A percentile compares a stretch with the other conserved stretches of the same genome.
Conservation (phyloP, 176 grass and related monocot genomes). For the Paspalum vaginatum region DNA sequence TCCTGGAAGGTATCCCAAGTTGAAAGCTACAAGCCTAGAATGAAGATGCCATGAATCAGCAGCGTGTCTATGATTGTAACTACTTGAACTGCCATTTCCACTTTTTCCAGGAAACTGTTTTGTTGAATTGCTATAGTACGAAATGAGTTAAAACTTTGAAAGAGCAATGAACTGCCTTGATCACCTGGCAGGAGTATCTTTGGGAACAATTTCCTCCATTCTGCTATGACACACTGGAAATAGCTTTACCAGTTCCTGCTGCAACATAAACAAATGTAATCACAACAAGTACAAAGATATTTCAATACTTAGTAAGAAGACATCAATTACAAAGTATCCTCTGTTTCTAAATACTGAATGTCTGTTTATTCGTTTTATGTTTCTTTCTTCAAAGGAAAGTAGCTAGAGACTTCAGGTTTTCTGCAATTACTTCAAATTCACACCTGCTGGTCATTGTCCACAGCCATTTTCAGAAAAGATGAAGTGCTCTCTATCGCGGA, state of each 20-base stretch:
- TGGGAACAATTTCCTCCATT: conserved; percentile 82
- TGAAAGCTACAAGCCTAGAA: conserved; percentile 86
- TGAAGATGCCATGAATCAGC: conserved; percentile 12
- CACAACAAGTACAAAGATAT: conserved; percentile 19
- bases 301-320: neutral
- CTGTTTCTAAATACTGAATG: conserved; percentile 2
- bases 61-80: neutral
- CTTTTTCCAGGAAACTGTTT: neutral
- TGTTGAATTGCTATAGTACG: neutral
- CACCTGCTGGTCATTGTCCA: conserved; percentile 57
- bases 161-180: conserved; percentile 13
- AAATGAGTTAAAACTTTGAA: conserved; percentile 19
- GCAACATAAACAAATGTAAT: conserved; percentile 18
- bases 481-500: conserved; percentile 66
- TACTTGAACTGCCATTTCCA: conserved; percentile 21
- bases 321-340: neutral
- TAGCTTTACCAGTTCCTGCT: conserved; percentile 70
- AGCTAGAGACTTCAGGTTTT: conserved; percentile 13
- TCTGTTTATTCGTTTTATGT: neutral
- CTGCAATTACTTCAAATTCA: conserved; percentile 10
- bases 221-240: conserved; percentile 78
- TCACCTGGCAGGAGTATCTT: conserved; percentile 72
- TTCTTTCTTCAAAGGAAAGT: neutral
- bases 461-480: conserved; percentile 63
- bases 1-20: conserved; percentile 89